Evolutionary conservation across 805 yeast genomes (phyloP).

Genomic region (Kluyveromyces siamensis): DNA sequence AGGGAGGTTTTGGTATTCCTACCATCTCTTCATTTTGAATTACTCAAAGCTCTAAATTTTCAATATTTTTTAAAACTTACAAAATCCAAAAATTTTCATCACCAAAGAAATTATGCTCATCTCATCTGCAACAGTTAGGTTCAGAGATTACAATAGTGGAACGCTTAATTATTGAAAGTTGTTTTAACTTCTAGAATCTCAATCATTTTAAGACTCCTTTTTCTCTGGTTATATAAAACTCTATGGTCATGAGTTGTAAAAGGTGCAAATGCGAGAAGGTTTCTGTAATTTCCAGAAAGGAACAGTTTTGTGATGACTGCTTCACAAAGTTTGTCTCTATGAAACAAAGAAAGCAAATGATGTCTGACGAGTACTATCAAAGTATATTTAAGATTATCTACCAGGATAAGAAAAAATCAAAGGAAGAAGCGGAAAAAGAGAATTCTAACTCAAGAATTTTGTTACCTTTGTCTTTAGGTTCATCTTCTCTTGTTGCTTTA

Average conservation of each 20-base stretch:
- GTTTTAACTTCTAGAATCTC: too few species aligned
- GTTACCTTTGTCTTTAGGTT: slow-evolving; percentile 58
- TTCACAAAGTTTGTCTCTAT: slow-evolving; percentile 64
- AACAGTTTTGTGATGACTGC: slow-evolving; percentile 36
- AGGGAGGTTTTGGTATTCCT: neutral
- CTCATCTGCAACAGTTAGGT: neutral
- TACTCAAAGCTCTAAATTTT: neutral
- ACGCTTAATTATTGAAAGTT: neutral
- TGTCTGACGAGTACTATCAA: slow-evolving; percentile 53
- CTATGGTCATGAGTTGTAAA: slow-evolving; percentile 8
- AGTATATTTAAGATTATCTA: slow-evolving; percentile 45
- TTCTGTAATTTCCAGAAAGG: slow-evolving; percentile 23
- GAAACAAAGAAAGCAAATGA: slow-evolving; percentile 75
- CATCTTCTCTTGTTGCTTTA: slow-evolving; percentile 55
- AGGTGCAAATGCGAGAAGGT: slow-evolving; percentile 17
- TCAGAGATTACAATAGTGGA: neutral
- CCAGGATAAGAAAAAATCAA: slow-evolving; percentile 16
- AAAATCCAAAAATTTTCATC: neutral
- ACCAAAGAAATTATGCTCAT: neutral
- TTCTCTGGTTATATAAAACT: neutral
- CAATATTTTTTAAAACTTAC: neutral
- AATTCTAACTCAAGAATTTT: slow-evolving; percentile 40
- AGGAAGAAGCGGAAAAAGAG: slow-evolving; percentile 13
- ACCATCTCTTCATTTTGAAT: too few species aligned
- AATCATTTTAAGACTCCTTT: too few species aligned